Evolutionary conservation across 495 filamentous ascomycete genomes (phyloP).

Genomic region (Glonium stellatum): DNA sequence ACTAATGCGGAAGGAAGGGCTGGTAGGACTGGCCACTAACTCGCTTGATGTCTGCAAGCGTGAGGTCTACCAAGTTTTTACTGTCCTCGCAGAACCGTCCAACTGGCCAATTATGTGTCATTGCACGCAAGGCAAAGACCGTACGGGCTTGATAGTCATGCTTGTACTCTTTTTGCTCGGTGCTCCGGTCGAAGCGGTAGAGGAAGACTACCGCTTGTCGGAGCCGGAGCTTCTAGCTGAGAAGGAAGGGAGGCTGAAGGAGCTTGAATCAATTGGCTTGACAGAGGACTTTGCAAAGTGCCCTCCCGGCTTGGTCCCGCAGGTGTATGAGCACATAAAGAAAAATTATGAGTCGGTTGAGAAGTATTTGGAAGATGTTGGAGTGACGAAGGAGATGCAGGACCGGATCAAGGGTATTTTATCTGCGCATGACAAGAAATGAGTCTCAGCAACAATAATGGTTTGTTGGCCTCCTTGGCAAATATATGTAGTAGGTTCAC

Average conservation of each 20-base stretch:
- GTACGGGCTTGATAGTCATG: conserved; percentile 67
- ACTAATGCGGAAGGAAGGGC: conserved; percentile 59
- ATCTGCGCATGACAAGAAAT: not conserved
- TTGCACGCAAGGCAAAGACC: conserved; percentile 86
- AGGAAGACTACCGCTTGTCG: conserved; percentile 58
- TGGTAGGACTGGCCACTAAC: conserved; percentile 58
- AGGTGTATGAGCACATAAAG: conserved; percentile 46
- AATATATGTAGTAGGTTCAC: too few species aligned
- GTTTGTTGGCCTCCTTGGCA: too few species aligned
- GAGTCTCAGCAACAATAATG: not conserved
- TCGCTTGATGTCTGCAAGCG: conserved; percentile 54
- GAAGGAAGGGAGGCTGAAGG: conserved; percentile 53
- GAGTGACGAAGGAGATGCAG: conserved; percentile 41
- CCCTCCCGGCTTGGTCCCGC: conserved; percentile 48
- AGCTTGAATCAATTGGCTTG: conserved; percentile 63
- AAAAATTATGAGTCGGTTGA: conserved; percentile 53
- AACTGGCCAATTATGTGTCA: conserved; percentile 62
- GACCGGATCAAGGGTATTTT: conserved; percentile 19
- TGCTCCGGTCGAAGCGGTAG: conserved; percentile 50
- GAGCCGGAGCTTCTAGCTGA: conserved; percentile 55
- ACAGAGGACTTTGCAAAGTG: conserved; percentile 60
- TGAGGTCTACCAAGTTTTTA: conserved; percentile 58
- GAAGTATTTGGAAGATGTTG: conserved; percentile 54
- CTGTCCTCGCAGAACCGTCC: conserved; percentile 40
- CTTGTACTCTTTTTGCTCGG: conserved; percentile 54